These are phyloP conservation scores for Cenchrus americanus DNA, from an alignment of 176 grass and related monocot genomes.

Conservation along the genomic window DNA sequence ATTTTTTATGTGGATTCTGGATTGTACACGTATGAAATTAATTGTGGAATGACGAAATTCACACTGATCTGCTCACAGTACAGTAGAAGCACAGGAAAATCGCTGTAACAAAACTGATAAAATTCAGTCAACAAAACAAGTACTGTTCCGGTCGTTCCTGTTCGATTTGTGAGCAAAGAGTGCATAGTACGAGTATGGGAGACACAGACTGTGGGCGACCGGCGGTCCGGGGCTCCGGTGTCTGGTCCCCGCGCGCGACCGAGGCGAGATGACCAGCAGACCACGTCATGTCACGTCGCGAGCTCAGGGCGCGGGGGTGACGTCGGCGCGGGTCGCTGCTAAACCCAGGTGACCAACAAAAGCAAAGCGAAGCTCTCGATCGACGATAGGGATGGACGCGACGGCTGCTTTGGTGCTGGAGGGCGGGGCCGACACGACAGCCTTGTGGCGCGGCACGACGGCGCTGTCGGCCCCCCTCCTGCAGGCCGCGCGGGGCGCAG, in stretches of 20 bases:
- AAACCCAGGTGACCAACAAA: not conserved
- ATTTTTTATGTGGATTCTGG: too few relatives aligned
- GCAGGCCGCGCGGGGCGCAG: slow-evolving; percentile 32
- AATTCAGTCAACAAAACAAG: too few relatives aligned
- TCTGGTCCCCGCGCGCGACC: not conserved
- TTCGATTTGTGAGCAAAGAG: too few relatives aligned
- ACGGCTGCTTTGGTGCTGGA: not conserved
- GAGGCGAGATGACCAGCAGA: not conserved
- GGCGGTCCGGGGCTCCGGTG: not conserved
- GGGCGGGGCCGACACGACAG: slow-evolving; percentile 30
- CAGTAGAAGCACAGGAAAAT: too few relatives aligned
- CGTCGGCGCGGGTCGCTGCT: slow-evolving; percentile 12
- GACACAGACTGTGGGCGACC: not conserved
- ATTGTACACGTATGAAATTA: too few relatives aligned
- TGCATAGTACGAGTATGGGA: too few relatives aligned
- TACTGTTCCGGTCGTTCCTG: too few relatives aligned
- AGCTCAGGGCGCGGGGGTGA: not conserved
- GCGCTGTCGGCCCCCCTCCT: slow-evolving; percentile 17
- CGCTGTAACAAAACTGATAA: too few relatives aligned
- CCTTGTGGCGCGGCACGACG: slow-evolving; percentile 29
- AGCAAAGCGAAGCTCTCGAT: not conserved
- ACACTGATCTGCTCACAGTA: too few relatives aligned
- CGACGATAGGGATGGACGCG: not conserved
- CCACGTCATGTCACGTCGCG: not conserved
- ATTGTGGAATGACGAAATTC: too few relatives aligned